Base-by-base conservation (phyloP, 2,329 filamentous ascomycete genomes). In the Colletotrichum lindemuthianum region DNA sequence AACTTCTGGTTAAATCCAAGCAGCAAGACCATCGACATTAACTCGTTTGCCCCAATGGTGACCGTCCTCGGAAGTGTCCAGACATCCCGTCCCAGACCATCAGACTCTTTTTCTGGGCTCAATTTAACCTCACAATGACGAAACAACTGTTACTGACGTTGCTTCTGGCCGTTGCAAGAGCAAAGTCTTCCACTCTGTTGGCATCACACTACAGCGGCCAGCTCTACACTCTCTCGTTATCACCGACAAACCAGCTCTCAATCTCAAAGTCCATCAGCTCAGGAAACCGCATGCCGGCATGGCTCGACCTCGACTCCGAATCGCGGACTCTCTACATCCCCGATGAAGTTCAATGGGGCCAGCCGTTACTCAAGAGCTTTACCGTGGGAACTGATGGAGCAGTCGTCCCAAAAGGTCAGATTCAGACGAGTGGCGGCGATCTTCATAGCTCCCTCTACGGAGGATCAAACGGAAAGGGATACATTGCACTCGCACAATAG, bases 401-500 rank as follows among this genome's bases (percentile, higher is more conserved):
- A 11, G 60, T 78, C 37, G 73, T 70, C 34, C 70, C 74, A 37
- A 70, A 71, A 1, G 75, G 72, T 4, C 72, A 74, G 37, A 71
- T 74, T n/a, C 61, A 71, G 40, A 74, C 75, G 3, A 65, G 69
- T 10, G 77, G 77, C 8, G 77, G 77, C 6, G 76, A 77, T 56
- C 76, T 82, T 5, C 77, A 82, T 63, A 79, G 78, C 43, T 71
- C 72, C 0, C 68, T 81, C 6, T 83, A 77, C 41, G 79, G 78
- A 4, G 75, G 76, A 4, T 45, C 67, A 5, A 71, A 78, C 56
- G 78, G 78, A 11, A 73, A 73, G 51, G 69, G 76, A 5, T 83
- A 80, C 69, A 74, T 82, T 56, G 79, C 79, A 2, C 75, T 77
- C 4, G 76, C 79, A 2, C 74, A 81, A 69, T 83, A 82, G 81